phyloP scores from a whole-genome alignment of 192 early-diverging fungal species.

The Entophlyctis luteolus region DNA sequence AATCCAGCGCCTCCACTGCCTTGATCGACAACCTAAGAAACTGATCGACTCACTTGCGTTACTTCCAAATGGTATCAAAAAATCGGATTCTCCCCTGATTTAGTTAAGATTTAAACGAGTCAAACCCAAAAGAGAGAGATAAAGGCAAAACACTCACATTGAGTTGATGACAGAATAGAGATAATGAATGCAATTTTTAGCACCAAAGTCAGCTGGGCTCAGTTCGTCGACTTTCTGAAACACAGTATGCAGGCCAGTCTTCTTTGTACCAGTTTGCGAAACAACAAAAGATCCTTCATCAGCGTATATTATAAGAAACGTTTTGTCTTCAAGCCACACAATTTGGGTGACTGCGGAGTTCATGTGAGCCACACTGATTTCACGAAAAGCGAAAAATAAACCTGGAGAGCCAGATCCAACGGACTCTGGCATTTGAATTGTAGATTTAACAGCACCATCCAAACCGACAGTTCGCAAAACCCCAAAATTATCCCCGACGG shows the following conservation, averaged over 20 bases:
- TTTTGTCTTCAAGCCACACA: slow-evolving; percentile 70
- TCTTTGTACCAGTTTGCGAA: slow-evolving; percentile 36
- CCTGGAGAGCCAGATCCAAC: background rate
- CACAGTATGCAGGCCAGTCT: slow-evolving; percentile 10
- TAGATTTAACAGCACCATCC: slow-evolving; percentile 59
- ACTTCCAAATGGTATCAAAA: background rate
- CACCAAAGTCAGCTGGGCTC: slow-evolving; percentile 1
- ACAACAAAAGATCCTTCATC: slow-evolving; percentile 3
- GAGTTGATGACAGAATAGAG: background rate
- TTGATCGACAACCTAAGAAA: slow-evolving; percentile 43
- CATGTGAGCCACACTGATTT: too few species aligned
- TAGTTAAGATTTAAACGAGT: too few species aligned
- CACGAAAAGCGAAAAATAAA: background rate
- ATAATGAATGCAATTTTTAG: background rate
- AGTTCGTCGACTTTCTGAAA: slow-evolving; percentile 35
- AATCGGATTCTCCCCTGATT: background rate
- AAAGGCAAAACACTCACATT: background rate
- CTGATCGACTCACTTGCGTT: slow-evolving; percentile 18
- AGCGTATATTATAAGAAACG: slow-evolving; percentile 67
- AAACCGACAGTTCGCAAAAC: slow-evolving; percentile 60
- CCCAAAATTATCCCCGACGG: slow-evolving; percentile 65
- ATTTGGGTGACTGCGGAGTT: slow-evolving; percentile 59
- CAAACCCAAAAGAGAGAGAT: background rate
- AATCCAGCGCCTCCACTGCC: slow-evolving; percentile 65
- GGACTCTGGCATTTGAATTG: slow-evolving; percentile 41